Evolutionary conservation across 2,329 filamentous ascomycete genomes (phyloP), one percentile per base, ranked within the genome.

Genomic region (Neophaeococcomyces mojaviensis): DNA sequence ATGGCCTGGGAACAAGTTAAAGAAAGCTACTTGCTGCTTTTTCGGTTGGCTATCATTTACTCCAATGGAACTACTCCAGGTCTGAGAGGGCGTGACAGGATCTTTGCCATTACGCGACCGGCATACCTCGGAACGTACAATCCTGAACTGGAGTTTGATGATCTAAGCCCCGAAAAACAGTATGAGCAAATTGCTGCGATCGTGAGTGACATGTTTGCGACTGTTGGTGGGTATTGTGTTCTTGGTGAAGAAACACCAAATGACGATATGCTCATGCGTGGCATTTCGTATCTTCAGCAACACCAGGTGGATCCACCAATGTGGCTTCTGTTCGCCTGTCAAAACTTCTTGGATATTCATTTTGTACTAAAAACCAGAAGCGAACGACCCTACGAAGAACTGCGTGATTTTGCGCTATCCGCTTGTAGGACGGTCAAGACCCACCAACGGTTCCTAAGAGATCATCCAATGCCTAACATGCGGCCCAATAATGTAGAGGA

Each of bases 331-430:
- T 37, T 37, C 16, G 35, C 35, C 20, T 16, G 13, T 16, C 35
- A 37, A 20, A 37, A 20, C 35, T 37, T 18, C 12, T 16, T 37
- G 12, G 35, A 37, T 20, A 12, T 20, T 9, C 35, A 37, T 12
- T 16, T 18, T 37, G 16, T 12, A 20, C 35, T 37, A 9, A 16
- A 37, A 20, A 37, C 35, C 12, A 16, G 20, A 8, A 20, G 13
- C 16, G 35, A 37, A 20, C 35, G 35, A 20, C 35, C 35, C 10
- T 37, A 37, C 12, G 35, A 37, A 37, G 35, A 37, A 20, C 35
- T 37, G 3, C 35, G 35, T 20, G 16, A 16, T 16, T 37, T 19
- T 20, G 35, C 35, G 10, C n/a, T 37, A 16, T 16, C 35, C 12
- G 35, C 35, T 37, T 5, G 35, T 5, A 37, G 16, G 18, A 37